These are phyloP conservation scores for Phascolomyces articulosus DNA, from an alignment of 371 early-diverging fungal genomes.

Conservation along the genomic window DNA sequence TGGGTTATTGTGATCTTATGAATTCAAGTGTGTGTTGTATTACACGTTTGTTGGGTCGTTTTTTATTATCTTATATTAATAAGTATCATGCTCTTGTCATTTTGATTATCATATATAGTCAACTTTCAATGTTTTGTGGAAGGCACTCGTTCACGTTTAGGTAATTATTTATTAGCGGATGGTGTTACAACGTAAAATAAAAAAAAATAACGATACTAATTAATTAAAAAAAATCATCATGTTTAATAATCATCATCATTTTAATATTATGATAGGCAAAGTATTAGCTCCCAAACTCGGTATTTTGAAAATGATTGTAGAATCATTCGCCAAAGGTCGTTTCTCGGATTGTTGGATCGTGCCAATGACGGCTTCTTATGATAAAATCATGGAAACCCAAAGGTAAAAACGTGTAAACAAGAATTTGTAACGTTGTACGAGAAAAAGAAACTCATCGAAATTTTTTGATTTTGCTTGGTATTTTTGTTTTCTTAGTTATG, in stretches of 20 bases:
- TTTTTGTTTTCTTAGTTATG: constrained; percentile 33
- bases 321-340: constrained; percentile 65
- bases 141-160: constrained; percentile 82
- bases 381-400: constrained; percentile 86
- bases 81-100: no score
- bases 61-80: not conserved
- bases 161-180: constrained; percentile 21
- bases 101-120: constrained; percentile 25
- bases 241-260: no score
- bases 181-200: not conserved
- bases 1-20: no score
- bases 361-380: constrained; percentile 86
- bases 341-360: constrained; percentile 79
- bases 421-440: not conserved
- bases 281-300: constrained; percentile 83
- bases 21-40: no score
- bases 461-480: not conserved
- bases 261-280: constrained; percentile 50
- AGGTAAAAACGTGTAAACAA: constrained; percentile 49
- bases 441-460: not conserved
- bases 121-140: constrained; percentile 88
- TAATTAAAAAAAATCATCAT: no score
- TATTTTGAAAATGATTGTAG: constrained; percentile 80
- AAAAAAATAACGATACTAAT: not conserved
- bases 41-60: no score